Evolutionary conservation across 2,329 filamentous ascomycete species (phyloP).

Genomic region (Metarhizium humberi): DNA sequence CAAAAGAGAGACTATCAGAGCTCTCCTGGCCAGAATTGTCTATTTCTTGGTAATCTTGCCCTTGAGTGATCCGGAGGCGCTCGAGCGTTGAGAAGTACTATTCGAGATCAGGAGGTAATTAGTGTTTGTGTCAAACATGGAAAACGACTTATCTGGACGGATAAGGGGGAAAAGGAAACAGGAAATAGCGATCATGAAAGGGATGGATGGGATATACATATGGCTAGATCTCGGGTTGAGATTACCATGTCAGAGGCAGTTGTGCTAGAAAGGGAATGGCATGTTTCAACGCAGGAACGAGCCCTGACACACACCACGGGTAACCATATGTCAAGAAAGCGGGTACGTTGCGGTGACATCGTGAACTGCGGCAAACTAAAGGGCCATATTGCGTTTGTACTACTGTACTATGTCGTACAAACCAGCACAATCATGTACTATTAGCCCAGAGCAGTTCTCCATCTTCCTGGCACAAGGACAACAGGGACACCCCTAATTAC

Average conservation of each 20-base stretch:
- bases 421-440: not conserved
- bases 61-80: conserved; percentile 55
- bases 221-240: conserved; percentile 2
- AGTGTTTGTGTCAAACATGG: not conserved
- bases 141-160: not conserved
- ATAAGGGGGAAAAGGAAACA: not conserved
- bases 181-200: not conserved
- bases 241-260: conserved; percentile 1
- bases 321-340: not conserved
- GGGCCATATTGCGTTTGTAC: not conserved
- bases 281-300: conserved; percentile 32
- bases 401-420: not conserved
- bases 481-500: not conserved
- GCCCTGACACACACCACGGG: conserved; percentile 2
- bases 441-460: not conserved
- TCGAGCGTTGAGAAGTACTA: conserved; percentile 69
- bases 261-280: conserved; percentile 21
- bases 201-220: conserved; percentile 1
- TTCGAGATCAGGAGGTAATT: conserved; percentile 1
- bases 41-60: conserved; percentile 20
- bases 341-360: not conserved
- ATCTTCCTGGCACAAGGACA: not conserved
- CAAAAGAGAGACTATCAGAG: conserved; percentile 13
- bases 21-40: conserved; percentile 16
- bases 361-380: not conserved